Conservation (phyloP, 371 early-diverging fungal species). For the Circinella minor region DNA sequence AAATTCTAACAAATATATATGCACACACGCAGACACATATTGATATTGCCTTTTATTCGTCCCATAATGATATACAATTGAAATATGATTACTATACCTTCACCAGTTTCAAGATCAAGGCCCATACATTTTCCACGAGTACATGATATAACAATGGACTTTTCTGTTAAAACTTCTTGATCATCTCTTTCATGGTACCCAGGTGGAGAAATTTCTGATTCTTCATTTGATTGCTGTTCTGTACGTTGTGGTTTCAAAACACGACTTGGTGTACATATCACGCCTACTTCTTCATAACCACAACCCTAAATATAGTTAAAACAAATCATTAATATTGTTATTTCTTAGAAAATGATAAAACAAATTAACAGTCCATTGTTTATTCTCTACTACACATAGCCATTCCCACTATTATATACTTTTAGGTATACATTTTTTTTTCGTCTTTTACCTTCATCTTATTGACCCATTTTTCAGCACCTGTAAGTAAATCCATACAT, state of each 20-base stretch:
- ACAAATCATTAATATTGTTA: too few species aligned
- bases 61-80: too few species aligned
- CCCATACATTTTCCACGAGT: conserved; percentile 29
- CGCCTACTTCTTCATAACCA: conserved; percentile 24
- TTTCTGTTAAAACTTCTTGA: conserved; percentile 4
- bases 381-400: too few species aligned
- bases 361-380: too few species aligned
- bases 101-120: conserved; percentile 25
- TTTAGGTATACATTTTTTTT: background rate
- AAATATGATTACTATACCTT: background rate
- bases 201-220: conserved; percentile 6
- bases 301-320: conserved; percentile 17
- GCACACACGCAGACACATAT: too few species aligned
- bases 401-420: background rate
- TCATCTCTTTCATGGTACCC: conserved; percentile 7
- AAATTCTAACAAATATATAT: background rate
- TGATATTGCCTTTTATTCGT: too few species aligned
- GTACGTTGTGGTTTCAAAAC: conserved; percentile 8
- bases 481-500: conserved; percentile 25
- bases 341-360: too few species aligned
- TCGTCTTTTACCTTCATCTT: conserved; percentile 28
- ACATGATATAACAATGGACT: conserved; percentile 20
- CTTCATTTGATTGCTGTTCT: background rate
- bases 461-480: conserved; percentile 31
- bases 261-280: conserved; percentile 20